These are phyloP conservation scores for Zygoascus hellenicus DNA, from an alignment of 1,139 yeast genomes.

Conservation along the genomic window DNA sequence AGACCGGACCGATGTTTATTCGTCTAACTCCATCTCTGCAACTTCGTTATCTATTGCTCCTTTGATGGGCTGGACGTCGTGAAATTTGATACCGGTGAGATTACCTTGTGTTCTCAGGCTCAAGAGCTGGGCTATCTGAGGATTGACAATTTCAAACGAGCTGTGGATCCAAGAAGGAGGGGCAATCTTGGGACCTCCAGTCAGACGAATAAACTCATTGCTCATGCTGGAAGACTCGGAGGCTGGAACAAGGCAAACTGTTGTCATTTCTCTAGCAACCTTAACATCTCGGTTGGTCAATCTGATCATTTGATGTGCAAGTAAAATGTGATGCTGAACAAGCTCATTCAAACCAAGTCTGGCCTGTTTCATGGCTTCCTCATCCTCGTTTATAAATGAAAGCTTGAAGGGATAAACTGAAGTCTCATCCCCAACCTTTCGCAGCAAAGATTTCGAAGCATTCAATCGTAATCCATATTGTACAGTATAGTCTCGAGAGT, in stretches of 20 bases:
- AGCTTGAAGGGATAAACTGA: slow-evolving; percentile 92
- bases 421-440: slow-evolving; percentile 61
- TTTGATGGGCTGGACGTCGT: slow-evolving; percentile 28
- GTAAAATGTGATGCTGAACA: slow-evolving; percentile 72
- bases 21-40: slow-evolving; percentile 9
- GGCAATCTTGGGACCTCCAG: slow-evolving; percentile 66
- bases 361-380: slow-evolving; percentile 37
- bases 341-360: slow-evolving; percentile 80
- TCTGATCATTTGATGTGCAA: slow-evolving; percentile 54
- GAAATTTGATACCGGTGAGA: slow-evolving; percentile 26
- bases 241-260: slow-evolving; percentile 54
- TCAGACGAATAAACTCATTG: slow-evolving; percentile 64
- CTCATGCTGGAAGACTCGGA: slow-evolving; percentile 39
- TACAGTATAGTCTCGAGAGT: slow-evolving; percentile 78
- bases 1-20: neutral
- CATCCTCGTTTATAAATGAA: slow-evolving; percentile 28
- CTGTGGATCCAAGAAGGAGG: slow-evolving; percentile 89
- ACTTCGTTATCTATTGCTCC: neutral
- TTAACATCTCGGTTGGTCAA: slow-evolving; percentile 30
- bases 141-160: slow-evolving; percentile 35
- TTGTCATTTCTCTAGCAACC: slow-evolving; percentile 74
- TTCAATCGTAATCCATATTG: slow-evolving; percentile 70
- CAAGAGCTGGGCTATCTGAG: slow-evolving; percentile 25
- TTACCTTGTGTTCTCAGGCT: slow-evolving; percentile 22
- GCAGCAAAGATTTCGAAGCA: slow-evolving; percentile 65